Conservation (phyloP, 257 asterid genomes). For the Fraxinus excelsior region DNA sequence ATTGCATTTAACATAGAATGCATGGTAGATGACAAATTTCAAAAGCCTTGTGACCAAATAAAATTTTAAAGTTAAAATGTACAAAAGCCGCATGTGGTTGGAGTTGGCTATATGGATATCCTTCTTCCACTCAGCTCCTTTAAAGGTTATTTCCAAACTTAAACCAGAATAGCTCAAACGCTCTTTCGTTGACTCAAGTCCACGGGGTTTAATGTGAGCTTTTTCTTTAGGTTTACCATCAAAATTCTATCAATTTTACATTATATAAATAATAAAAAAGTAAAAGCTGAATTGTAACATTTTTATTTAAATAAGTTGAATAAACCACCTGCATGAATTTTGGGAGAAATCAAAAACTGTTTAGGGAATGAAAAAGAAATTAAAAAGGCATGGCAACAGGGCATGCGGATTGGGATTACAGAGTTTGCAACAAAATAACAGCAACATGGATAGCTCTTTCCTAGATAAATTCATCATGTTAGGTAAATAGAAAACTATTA, state of each 20-base stretch:
- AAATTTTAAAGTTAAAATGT: conserved; percentile 3
- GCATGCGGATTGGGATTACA: conserved; percentile 2
- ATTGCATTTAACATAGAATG: conserved; percentile 7
- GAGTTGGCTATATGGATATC: neutral
- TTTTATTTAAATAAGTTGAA: neutral
- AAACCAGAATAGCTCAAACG: conserved; percentile 7
- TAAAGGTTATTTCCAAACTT: conserved; percentile 17
- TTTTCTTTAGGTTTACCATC: conserved; percentile 4
- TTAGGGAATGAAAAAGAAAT: neutral
- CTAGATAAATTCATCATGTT: neutral
- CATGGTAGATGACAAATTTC: conserved; percentile 11
- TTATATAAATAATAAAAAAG: conserved; percentile 1
- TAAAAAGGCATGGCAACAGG: neutral
- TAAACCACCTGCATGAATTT: conserved; percentile 5
- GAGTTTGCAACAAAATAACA: neutral
- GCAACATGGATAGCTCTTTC: neutral
- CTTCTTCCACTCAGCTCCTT: neutral
- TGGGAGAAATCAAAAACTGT: neutral
- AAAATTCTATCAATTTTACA: conserved; percentile 14
- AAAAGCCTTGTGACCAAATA: conserved; percentile 4
- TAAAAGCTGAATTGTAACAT: conserved; percentile 2
- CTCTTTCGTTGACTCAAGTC: conserved; percentile 7
- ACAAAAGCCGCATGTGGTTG: conserved; percentile 2
- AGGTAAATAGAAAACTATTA: neutral
- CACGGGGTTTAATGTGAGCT: neutral